Evolutionary conservation across 2,329 filamentous ascomycete species (phyloP).

Genomic region (Colletotrichum sp.): DNA sequence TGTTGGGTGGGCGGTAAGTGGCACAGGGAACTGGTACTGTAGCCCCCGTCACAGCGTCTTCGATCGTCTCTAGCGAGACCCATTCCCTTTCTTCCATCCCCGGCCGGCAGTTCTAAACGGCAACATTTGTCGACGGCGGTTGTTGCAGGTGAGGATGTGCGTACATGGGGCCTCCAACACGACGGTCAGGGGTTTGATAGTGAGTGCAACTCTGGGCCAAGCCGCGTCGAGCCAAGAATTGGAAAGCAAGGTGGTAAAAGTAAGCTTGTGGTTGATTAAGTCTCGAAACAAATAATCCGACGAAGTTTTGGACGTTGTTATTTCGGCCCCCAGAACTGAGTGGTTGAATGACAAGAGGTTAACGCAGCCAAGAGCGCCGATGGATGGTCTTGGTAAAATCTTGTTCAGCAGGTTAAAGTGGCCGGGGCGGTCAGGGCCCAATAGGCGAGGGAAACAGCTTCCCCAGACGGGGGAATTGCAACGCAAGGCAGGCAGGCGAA

Average conservation of each 20-base stretch:
- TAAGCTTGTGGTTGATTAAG: constrained; percentile 3
- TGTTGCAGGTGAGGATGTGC: constrained; percentile 2
- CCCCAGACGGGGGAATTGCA: constrained; percentile 3
- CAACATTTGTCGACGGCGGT: constrained; percentile 10
- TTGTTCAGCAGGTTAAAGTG: neutral
- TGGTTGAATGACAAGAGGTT: neutral
- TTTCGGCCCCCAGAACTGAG: neutral
- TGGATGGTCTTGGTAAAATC: constrained; percentile 14
- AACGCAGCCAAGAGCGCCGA: constrained; percentile 7
- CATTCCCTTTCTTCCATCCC: neutral
- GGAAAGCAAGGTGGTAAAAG: neutral
- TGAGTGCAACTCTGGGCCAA: neutral
- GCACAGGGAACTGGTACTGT: neutral
- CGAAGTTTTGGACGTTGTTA: neutral
- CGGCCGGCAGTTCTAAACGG: neutral
- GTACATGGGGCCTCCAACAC: neutral
- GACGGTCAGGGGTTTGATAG: neutral
- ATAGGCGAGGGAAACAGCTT: neutral
- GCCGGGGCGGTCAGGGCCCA: neutral
- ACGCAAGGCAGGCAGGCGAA: neutral
- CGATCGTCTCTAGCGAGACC: neutral
- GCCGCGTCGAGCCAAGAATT: neutral
- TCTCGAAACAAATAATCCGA: neutral
- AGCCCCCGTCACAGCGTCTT: neutral
- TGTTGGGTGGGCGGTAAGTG: neutral